Base-by-base conservation (phyloP, 139 green algal species). In the Mychonastes homosphaera region DNA sequence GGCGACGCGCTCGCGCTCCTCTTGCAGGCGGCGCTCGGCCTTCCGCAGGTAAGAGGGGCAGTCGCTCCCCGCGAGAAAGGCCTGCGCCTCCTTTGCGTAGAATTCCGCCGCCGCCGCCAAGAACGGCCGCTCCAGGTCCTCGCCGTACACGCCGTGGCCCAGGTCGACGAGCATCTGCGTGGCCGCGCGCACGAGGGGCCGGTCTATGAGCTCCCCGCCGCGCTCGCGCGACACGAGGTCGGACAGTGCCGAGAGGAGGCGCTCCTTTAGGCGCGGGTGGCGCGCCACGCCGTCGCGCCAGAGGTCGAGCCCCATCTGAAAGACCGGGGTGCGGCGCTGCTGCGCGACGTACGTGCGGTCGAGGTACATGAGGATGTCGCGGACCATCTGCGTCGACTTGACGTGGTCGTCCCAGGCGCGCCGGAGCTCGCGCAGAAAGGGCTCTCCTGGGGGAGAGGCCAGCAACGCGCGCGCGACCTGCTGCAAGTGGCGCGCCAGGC, bases 291-390 rank as follows among this genome's bases (percentile, higher is more conserved):
- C 52, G 29, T 95, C 80, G 1, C 82, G 74, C 92, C 92, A 98
- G 52, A 97, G 78, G 58, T 94, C 76, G 52, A 97, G 67, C 0
- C 92, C 90, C 59, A 97, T 75, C 56, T 92, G 69, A 61, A 90
- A 89, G 56, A 99, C 90, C 0, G 81, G 83, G 48, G 74, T 82
- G 59, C 89, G 90, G 58, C 88, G 78, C 52, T 93, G 71, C 73
- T 95, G 89, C 30, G 65, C 60, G 29, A 98, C 85, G 63, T 90
- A 97, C 2, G 92, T 95, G n/a, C 90, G 76, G 70, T 99, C 92
- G 91, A 99, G 96, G 77, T 99, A 98, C 92, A 98, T 98, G 32
- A 99, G 80, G 51, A 99, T 97, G 79, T 97, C 93, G 1, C 89
- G 69, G 48, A 98, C 94, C 82, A 97, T 95, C 50, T 92, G 81